Evolutionary conservation across 2,329 filamentous ascomycete genomes (phyloP), one percentile per base, ranked within the genome.

Genomic region (Cylindrodendrum hubeiense): DNA sequence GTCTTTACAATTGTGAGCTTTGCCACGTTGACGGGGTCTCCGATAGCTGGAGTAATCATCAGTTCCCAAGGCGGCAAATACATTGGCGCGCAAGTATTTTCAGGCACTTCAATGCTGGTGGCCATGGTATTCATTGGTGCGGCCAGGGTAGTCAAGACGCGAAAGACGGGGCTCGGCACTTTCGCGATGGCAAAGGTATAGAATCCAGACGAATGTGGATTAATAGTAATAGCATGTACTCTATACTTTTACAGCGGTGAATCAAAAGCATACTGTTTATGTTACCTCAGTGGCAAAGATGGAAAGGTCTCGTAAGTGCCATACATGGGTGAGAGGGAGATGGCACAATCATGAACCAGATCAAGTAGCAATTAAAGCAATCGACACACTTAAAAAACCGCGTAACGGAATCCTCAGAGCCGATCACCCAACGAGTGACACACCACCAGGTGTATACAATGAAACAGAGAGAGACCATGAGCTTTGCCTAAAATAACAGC

Each of bases 1-100:
- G 77, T 81, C 15, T 80, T 77, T 51, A 79, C 78, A 0, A 68
- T 81, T 37, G 71, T 77, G 3, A 78, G 75, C 3, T 80, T 82
- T 65, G 79, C 80, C 5, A 76, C 77, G 2, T 69, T 83, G 19
- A 79, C 80, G 4, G 81, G 80, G 0, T 79, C 80, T 15, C 79
- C 80, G 9, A 71, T 73, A 24, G 65, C 69, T 1, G 72, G 72
- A 10, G 69, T 71, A 15, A 74, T 75, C 22, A 68, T 75, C 34
- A 60, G 68, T 19, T 50, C 52, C 2, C 58, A 66, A 7, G 69
- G 66, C 0, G 66, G 61, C 1, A 46, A 46, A 39, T 74, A 74
- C 6, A n/a, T 65, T 2, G 69, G 69, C 1, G 71, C 72, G 2
- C 72, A 74, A n/a, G 43, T 67, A 8, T 72, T 73, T 46, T 54